These are phyloP conservation scores for Gloeophyllum trabeum DNA, from an alignment of 768 basidiomycete genomes.

Conservation along the genomic window DNA sequence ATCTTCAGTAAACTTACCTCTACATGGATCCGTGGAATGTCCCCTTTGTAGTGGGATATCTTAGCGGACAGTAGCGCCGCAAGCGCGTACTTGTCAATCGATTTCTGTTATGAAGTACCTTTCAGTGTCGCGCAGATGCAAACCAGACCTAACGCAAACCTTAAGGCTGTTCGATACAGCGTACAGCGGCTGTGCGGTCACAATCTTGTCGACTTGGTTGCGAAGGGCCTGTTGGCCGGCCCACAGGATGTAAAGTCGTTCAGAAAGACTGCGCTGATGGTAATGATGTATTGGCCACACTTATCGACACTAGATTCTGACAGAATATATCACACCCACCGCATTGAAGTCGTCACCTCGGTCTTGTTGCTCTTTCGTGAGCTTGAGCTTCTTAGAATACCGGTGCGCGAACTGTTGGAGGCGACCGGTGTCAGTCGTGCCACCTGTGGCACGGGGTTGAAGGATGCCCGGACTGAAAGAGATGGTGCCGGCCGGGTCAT, in stretches of 20 bases:
- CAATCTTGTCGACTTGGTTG: background rate
- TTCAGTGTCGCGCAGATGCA: background rate
- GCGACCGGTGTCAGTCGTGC: too few relatives aligned
- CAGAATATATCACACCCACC: too few relatives aligned
- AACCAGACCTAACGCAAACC: background rate
- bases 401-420: background rate
- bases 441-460: too few relatives aligned
- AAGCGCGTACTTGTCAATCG: background rate
- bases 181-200: background rate
- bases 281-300: background rate
- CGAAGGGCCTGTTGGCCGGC: background rate
- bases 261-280: background rate
- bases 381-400: background rate
- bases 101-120: background rate
- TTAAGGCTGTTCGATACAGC: background rate
- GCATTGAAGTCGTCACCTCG: too few relatives aligned
- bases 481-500: too few relatives aligned
- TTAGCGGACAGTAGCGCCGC: background rate
- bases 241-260: background rate
- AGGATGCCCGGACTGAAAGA: too few relatives aligned
- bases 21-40: background rate
- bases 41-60: background rate
- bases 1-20: background rate
- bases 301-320: too few relatives aligned
- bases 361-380: background rate